Conservation (phyloP, 176 grass and related monocot species). For the Rhynchospora tenuis region DNA sequence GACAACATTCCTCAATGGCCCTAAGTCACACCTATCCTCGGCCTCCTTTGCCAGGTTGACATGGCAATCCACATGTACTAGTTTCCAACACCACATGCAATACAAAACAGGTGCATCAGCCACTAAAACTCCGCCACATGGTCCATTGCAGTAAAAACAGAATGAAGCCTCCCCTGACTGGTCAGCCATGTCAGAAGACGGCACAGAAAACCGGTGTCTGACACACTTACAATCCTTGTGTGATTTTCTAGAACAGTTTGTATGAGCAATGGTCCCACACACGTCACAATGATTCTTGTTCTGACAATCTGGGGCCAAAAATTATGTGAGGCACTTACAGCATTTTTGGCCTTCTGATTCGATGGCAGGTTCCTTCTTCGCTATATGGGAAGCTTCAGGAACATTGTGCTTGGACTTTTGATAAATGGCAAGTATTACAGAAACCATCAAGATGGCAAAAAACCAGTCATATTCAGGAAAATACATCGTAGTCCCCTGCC, state of each 20-base stretch:
- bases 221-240: constrained; percentile 92
- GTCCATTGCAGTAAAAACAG: constrained; percentile 73
- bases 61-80: constrained; percentile 94
- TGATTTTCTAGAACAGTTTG: constrained; percentile 62
- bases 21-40: constrained; percentile 71
- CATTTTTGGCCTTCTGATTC: constrained; percentile 61
- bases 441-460: constrained; percentile 26
- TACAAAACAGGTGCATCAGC: constrained; percentile 60
- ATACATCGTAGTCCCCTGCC: constrained; percentile 28
- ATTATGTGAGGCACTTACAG: constrained; percentile 60
- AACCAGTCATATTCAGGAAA: constrained; percentile 39
- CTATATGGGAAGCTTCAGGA: constrained; percentile 54
- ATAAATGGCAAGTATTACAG: constrained; percentile 32
- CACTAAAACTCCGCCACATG: constrained; percentile 62
- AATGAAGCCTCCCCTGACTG: constrained; percentile 62
- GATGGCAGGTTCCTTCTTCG: constrained; percentile 43
- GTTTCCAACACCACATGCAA: constrained; percentile 81
- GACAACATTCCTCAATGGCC: constrained; percentile 60
- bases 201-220: constrained; percentile 69
- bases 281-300: constrained; percentile 53
- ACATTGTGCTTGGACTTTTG: constrained; percentile 62
- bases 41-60: constrained; percentile 59
- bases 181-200: constrained; percentile 51
- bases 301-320: constrained; percentile 41
- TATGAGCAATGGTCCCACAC: constrained; percentile 60